These are phyloP conservation scores for Setaria viridis DNA, from an alignment of 202 grass and related monocot species.

Conservation along the genomic window DNA sequence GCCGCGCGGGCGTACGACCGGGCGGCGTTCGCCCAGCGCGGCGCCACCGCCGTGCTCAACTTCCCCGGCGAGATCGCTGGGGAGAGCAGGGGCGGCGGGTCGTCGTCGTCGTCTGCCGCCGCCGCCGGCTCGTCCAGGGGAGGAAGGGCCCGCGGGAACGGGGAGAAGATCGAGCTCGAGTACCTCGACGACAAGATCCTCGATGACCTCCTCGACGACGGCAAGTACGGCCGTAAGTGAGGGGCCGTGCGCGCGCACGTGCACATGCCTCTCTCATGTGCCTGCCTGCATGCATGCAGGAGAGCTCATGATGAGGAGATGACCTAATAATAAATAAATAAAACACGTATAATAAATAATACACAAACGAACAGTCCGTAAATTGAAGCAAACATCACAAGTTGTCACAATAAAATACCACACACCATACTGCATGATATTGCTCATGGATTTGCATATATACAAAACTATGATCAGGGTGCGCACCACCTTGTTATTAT, in stretches of 20 bases:
- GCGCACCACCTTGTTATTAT: neutral
- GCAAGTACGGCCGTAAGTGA: conserved; percentile 40
- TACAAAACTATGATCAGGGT: neutral
- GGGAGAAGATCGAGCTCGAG: conserved; percentile 48
- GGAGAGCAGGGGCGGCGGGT: neutral
- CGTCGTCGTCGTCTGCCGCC: conserved; percentile 7
- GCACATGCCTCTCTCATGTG: neutral
- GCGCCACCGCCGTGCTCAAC: conserved; percentile 51
- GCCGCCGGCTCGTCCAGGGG: neutral
- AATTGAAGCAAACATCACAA: neutral
- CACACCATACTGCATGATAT: neutral
- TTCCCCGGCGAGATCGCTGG: conserved; percentile 38
- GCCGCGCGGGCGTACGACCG: conserved; percentile 55
- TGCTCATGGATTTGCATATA: neutral
- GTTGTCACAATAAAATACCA: too few species aligned
- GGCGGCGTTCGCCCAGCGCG: conserved; percentile 41
- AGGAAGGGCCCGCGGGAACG: neutral
- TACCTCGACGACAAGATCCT: conserved; percentile 54
- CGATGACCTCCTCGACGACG: conserved; percentile 46
- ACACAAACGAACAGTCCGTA: neutral
- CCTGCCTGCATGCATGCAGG: neutral
- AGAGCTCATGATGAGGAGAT: neutral
- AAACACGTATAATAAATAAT: neutral
- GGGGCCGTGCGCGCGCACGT: neutral
- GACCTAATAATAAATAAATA: neutral